Conservation (phyloP, 345 rosid genomes). For the Cardamine chenopodiifolia region DNA sequence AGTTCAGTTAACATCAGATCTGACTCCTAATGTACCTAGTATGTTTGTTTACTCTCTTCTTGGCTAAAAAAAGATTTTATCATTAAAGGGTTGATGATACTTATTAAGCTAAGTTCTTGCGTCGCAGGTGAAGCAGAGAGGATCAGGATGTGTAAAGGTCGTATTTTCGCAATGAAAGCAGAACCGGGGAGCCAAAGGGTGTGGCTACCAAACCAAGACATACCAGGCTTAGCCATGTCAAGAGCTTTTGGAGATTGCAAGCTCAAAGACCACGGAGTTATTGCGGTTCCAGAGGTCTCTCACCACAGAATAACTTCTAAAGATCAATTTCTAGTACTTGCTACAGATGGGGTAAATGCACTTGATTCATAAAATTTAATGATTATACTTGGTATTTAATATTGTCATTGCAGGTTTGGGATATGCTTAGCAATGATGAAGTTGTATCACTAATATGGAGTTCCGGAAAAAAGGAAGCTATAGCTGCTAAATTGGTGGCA, state of each 20-base stretch:
- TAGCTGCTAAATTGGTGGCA: conserved; percentile 63
- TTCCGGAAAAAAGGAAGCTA: conserved; percentile 42
- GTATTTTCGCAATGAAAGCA: conserved; percentile 64
- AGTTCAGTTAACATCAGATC: conserved; percentile 73
- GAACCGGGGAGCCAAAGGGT: conserved; percentile 78
- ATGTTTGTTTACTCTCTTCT: conserved; percentile 36
- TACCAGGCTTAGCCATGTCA: conserved; percentile 97
- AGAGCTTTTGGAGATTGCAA: conserved; percentile 84
- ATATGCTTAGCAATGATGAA: conserved; percentile 73
- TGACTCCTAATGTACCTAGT: conserved; percentile 79
- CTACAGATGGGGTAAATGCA: conserved; percentile 73
- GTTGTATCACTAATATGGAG: conserved; percentile 54
- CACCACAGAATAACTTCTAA: conserved; percentile 51
- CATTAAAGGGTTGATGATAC: conserved; percentile 6
- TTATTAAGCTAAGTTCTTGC: neutral
- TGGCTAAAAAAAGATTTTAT: neutral
- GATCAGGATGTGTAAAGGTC: conserved; percentile 70
- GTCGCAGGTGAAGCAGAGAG: conserved; percentile 77
- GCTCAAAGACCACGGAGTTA: conserved; percentile 74
- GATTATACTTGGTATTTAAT: neutral
- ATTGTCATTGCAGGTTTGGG: conserved; percentile 60
- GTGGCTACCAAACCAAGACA: conserved; percentile 79
- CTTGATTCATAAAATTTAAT: neutral
- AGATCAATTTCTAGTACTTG: conserved; percentile 75
- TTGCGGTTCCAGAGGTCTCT: conserved; percentile 69